Percentiles rank a stretch among this genome's conserved stretches.
These are phyloP conservation scores for Thalassiosira exigua DNA, from an alignment of 352 stramenopile species.

Conservation along the genomic window DNA sequence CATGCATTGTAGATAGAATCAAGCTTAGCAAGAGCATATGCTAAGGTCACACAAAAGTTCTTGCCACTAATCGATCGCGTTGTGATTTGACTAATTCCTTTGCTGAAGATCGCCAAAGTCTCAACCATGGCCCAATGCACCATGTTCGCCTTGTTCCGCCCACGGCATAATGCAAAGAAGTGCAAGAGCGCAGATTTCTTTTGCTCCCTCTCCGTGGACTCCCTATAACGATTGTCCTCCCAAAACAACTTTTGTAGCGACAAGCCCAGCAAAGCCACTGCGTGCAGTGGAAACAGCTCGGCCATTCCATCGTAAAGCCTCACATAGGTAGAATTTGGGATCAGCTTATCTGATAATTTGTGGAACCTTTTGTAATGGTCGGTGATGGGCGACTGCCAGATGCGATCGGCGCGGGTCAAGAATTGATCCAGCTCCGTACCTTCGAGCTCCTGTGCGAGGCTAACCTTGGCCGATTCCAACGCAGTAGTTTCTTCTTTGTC, in stretches of 20 bases:
- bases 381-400: background rate
- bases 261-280: background rate
- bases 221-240: background rate
- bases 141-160: conserved; percentile 8
- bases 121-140: conserved; percentile 17
- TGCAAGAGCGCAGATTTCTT: conserved; percentile 12
- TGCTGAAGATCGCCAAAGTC: conserved; percentile 15
- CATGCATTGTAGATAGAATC: background rate
- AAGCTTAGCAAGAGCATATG: background rate
- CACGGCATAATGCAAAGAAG: conserved; percentile 16
- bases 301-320: background rate
- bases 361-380: background rate
- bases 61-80: conserved; percentile 1
- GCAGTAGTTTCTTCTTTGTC: background rate
- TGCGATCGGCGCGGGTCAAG: background rate
- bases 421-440: background rate
- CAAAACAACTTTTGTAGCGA: background rate
- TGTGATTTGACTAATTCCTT: conserved; percentile 5
- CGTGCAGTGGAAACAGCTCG: background rate
- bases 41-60: background rate
- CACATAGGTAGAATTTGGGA: background rate
- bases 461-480: background rate
- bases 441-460: background rate
- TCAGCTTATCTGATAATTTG: background rate
- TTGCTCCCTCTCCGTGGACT: background rate